Evolutionary conservation across 345 rosid species (phyloP).

Genomic region (Erucastrum elatum): DNA sequence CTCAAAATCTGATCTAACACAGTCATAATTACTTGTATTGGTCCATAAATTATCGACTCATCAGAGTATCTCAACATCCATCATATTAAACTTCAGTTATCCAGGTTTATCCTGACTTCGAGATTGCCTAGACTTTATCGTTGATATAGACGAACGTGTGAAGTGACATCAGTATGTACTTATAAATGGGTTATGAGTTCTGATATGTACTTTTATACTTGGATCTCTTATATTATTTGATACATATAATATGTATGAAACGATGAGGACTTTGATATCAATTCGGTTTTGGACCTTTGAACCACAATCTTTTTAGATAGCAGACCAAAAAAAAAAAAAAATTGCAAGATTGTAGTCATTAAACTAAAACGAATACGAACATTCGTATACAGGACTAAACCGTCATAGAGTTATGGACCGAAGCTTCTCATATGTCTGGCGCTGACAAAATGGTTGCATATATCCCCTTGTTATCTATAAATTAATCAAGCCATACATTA

Average conservation of each 20-base stretch:
- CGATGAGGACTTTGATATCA: neutral
- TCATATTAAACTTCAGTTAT: neutral
- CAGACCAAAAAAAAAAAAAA: neutral
- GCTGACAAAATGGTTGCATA: conserved; percentile 21
- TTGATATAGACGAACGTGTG: neutral
- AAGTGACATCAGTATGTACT: neutral
- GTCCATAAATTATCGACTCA: conserved; percentile 1
- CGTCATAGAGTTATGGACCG: conserved; percentile 15
- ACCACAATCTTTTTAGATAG: neutral
- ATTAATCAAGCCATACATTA: neutral
- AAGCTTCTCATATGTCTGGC: conserved; percentile 23
- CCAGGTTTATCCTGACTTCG: neutral
- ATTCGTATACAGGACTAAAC: neutral
- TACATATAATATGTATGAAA: neutral
- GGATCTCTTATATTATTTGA: neutral
- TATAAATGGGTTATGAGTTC: neutral
- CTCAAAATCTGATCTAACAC: neutral
- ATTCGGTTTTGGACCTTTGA: neutral
- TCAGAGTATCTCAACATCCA: neutral
- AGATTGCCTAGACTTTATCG: neutral
- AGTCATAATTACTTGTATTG: neutral
- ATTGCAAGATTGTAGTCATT: neutral
- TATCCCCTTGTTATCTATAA: conserved; percentile 9
- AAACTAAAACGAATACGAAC: neutral
- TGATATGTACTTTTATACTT: conserved; percentile 1